Evolutionary conservation across 148 eudicot genomes (phyloP).

Genomic region (Diospyros kaki): DNA sequence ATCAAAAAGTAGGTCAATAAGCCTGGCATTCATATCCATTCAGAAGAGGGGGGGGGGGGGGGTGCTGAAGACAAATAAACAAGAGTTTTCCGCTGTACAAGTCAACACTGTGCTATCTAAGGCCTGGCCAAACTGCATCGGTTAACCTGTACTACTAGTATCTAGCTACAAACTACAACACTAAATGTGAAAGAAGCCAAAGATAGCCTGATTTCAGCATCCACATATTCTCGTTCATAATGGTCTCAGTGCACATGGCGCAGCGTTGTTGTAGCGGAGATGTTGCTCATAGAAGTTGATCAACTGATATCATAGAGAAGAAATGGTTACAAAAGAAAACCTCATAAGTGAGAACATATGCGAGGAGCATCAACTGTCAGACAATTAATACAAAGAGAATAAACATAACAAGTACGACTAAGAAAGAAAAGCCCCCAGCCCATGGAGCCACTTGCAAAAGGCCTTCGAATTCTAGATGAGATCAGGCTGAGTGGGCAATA

Average conservation of each 20-base stretch:
- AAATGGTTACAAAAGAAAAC: not conserved
- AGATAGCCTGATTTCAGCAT: slow-evolving; percentile 6
- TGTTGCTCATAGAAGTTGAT: slow-evolving; percentile 78
- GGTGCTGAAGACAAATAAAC: not conserved
- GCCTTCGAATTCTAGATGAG: not conserved
- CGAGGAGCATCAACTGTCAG: not conserved
- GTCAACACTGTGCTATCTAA: slow-evolving; percentile 2
- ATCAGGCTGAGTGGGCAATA: not conserved
- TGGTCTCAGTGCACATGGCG: slow-evolving; percentile 1
- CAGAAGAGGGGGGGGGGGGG: not conserved
- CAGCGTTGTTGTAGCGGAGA: slow-evolving; percentile 33
- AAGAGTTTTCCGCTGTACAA: not conserved
- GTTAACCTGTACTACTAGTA: slow-evolving; percentile 15
- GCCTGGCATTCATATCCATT: not conserved
- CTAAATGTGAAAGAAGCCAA: slow-evolving; percentile 1
- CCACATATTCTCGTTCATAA: not conserved
- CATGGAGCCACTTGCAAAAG: not conserved
- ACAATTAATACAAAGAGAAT: not conserved
- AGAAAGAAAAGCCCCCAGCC: no score
- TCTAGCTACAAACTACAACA: slow-evolving; percentile 20
- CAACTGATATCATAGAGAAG: slow-evolving; percentile 49
- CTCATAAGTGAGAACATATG: not conserved
- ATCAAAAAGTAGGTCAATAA: not conserved
- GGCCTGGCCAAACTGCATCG: not conserved
- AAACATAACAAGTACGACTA: no score